phyloP scores from a whole-genome alignment of 1,284 basidiomycete genomes.

The Papiliotrema laurentii region DNA sequence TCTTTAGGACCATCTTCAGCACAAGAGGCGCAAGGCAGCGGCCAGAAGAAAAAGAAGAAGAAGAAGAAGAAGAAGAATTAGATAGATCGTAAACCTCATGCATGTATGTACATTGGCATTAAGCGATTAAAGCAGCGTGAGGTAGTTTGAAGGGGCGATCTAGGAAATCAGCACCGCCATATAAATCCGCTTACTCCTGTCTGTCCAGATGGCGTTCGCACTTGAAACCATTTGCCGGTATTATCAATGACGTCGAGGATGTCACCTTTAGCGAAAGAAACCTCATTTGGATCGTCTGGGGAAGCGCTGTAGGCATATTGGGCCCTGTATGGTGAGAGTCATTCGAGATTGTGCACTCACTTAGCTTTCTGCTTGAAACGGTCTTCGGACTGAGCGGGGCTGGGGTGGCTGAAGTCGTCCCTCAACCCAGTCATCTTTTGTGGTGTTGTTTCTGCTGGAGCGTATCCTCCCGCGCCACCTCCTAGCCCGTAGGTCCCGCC shows the following conservation, averaged over 20 bases:
- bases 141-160: constrained; percentile 46
- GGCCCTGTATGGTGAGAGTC: constrained; percentile 21
- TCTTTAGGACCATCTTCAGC: too few relatives aligned
- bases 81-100: too few relatives aligned
- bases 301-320: constrained; percentile 71
- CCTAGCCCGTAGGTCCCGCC: constrained; percentile 16
- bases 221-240: constrained; percentile 93
- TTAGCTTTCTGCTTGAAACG: constrained; percentile 10
- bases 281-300: constrained; percentile 92
- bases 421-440: constrained; percentile 16
- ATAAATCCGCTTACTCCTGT: constrained; percentile 55
- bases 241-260: constrained; percentile 91
- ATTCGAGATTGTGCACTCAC: not conserved
- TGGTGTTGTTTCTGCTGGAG: constrained; percentile 29
- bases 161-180: constrained; percentile 7
- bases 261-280: constrained; percentile 90
- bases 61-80: too few relatives aligned
- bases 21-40: too few relatives aligned
- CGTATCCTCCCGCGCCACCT: constrained; percentile 21
- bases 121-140: constrained; percentile 26
- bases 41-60: too few relatives aligned
- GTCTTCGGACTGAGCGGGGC: constrained; percentile 4
- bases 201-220: constrained; percentile 73
- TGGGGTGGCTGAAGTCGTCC: constrained; percentile 6
- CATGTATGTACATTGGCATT: too few relatives aligned